These are phyloP conservation scores for Cnidoscolus chayamansa DNA, from an alignment of 441 rosid species.

Conservation along the genomic window DNA sequence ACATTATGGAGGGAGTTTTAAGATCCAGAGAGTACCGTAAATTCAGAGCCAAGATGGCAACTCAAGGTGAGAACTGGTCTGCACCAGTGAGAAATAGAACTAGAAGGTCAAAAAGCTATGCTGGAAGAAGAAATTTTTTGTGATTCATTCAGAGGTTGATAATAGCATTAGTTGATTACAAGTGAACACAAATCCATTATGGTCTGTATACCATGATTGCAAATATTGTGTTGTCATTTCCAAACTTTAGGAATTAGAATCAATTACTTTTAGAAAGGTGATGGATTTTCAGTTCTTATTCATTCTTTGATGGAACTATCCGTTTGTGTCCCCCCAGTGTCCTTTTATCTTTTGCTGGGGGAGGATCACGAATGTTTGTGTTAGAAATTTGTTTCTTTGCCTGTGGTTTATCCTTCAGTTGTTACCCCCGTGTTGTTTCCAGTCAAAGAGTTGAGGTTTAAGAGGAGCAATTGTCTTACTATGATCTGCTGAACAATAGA, in stretches of 20 bases:
- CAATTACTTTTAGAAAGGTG: neutral
- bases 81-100: slow-evolving; percentile 37
- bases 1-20: slow-evolving; percentile 64
- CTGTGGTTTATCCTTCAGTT: too few relatives aligned
- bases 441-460: too few relatives aligned
- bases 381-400: neutral
- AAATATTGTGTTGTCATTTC: slow-evolving; percentile 16
- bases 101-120: slow-evolving; percentile 36
- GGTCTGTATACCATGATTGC: neutral
- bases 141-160: slow-evolving; percentile 18
- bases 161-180: neutral
- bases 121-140: slow-evolving; percentile 27
- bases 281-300: neutral
- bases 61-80: slow-evolving; percentile 33
- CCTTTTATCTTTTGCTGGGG: neutral
- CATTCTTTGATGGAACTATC: neutral
- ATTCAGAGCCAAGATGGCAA: slow-evolving; percentile 43
- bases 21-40: slow-evolving; percentile 78
- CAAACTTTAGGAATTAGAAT: slow-evolving; percentile 5
- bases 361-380: neutral
- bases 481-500: too few relatives aligned
- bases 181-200: slow-evolving; percentile 4
- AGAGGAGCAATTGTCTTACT: too few relatives aligned
- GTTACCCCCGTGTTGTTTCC: too few relatives aligned
- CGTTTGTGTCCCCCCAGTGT: too few relatives aligned